These are phyloP conservation scores for Saccharomycopsis fibuligera DNA, from an alignment of 805 yeast genomes.

Conservation along the genomic window DNA sequence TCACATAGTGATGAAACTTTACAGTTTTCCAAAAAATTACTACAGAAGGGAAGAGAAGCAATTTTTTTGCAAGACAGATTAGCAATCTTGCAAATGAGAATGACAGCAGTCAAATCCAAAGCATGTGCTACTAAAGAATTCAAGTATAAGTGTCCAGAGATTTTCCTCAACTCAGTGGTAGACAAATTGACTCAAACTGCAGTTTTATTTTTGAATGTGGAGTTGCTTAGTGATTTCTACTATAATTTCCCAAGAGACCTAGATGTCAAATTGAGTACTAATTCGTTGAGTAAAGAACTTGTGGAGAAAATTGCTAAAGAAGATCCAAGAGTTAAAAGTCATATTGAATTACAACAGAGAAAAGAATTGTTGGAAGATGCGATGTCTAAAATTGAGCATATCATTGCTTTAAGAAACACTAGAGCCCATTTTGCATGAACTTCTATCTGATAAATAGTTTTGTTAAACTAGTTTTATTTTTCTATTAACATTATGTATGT, in stretches of 20 bases:
- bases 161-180: constrained; percentile 85
- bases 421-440: background rate
- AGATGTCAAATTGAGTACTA: constrained; percentile 63
- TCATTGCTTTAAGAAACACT: constrained; percentile 19
- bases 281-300: constrained; percentile 58
- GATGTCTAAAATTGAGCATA: constrained; percentile 63
- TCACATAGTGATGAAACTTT: constrained; percentile 54
- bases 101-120: constrained; percentile 67
- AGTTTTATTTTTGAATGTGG: constrained; percentile 87
- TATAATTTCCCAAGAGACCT: constrained; percentile 94
- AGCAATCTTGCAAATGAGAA: constrained; percentile 62
- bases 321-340: constrained; percentile 84
- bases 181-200: constrained; percentile 91
- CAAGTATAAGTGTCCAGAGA: constrained; percentile 90
- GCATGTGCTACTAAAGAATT: constrained; percentile 73
- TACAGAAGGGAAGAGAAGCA: constrained; percentile 80
- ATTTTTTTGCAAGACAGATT: constrained; percentile 70
- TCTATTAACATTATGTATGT: background rate
- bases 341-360: constrained; percentile 88
- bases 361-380: constrained; percentile 86
- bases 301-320: constrained; percentile 88
- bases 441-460: background rate
- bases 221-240: constrained; percentile 87
- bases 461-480: background rate
- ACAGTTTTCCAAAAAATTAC: constrained; percentile 73